Percentiles rank a stretch among this genome's conserved stretches.
These are phyloP conservation scores for Pyricularia sp. DNA, from an alignment of 2,329 filamentous ascomycete species.

Conservation along the genomic window DNA sequence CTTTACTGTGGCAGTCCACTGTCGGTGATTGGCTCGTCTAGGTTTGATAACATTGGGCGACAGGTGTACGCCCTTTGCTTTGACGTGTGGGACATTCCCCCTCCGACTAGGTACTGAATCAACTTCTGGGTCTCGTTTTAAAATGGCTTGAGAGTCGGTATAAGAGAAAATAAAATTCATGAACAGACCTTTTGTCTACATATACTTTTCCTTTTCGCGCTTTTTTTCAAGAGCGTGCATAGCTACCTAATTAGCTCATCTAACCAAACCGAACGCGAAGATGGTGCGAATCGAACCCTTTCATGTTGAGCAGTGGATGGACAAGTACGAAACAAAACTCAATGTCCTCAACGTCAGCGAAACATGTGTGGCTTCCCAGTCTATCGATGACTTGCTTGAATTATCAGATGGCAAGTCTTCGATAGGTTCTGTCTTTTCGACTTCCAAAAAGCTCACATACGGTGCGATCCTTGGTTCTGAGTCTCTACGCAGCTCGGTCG, in stretches of 20 bases:
- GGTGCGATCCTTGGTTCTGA: conserved; percentile 60
- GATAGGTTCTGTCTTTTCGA: conserved; percentile 22
- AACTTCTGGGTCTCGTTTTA: not conserved
- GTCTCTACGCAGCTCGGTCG: conserved; percentile 49
- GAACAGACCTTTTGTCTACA: not conserved
- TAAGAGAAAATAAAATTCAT: not conserved
- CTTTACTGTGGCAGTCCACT: not conserved
- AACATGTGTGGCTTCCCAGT: conserved; percentile 65
- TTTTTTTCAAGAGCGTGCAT: not conserved
- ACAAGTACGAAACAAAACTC: conserved; percentile 42
- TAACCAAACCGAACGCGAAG: conserved; percentile 4
- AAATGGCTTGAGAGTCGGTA: not conserved
- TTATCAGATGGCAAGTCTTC: conserved; percentile 41
- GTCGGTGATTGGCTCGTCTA: not conserved
- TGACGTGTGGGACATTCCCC: not conserved
- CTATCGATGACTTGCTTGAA: conserved; percentile 50
- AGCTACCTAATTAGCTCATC: no score
- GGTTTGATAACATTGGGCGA: not conserved
- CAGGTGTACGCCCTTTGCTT: not conserved
- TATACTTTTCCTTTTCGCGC: not conserved
- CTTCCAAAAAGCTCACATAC: conserved; percentile 51
- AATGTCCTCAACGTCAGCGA: conserved; percentile 60
- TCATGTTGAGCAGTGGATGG: conserved; percentile 61
- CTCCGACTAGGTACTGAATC: not conserved
- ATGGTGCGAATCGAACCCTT: conserved; percentile 44